Evolutionary conservation across 257 asterid genomes (phyloP).

Genomic region (Solanum lignicaule): DNA sequence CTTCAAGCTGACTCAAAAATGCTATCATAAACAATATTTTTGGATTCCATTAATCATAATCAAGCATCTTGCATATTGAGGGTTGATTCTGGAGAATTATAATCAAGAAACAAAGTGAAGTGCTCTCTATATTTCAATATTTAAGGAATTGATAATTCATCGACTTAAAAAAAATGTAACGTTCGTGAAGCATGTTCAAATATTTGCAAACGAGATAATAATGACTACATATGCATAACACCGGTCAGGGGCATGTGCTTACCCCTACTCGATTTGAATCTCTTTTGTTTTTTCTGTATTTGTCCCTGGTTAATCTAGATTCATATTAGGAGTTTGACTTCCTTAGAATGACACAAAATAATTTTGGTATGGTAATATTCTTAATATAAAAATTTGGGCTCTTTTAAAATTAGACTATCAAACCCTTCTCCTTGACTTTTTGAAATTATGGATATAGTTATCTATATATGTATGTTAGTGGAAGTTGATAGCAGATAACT

Average conservation of each 20-base stretch:
- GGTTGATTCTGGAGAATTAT: background rate
- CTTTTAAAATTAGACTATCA: background rate
- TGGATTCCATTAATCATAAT: background rate
- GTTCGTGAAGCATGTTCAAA: background rate
- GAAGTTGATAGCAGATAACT: background rate
- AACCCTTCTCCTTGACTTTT: background rate
- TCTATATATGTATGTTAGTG: background rate
- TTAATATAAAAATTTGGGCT: background rate
- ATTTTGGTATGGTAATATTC: background rate
- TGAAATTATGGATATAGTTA: background rate
- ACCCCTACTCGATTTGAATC: background rate
- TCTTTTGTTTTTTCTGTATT: background rate
- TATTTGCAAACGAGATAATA: no score
- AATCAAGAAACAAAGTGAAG: background rate
- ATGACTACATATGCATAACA: no score
- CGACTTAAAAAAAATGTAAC: background rate
- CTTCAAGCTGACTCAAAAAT: background rate
- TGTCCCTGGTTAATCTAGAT: no score
- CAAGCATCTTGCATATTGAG: background rate
- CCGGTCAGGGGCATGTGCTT: background rate
- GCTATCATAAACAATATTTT: background rate
- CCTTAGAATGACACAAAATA: background rate
- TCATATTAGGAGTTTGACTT: background rate
- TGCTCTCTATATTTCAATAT: background rate
- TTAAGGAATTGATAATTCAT: rapidly evolving